phyloP scores from a whole-genome alignment of 345 rosid genomes.

The Bretschneidera sinensis region DNA sequence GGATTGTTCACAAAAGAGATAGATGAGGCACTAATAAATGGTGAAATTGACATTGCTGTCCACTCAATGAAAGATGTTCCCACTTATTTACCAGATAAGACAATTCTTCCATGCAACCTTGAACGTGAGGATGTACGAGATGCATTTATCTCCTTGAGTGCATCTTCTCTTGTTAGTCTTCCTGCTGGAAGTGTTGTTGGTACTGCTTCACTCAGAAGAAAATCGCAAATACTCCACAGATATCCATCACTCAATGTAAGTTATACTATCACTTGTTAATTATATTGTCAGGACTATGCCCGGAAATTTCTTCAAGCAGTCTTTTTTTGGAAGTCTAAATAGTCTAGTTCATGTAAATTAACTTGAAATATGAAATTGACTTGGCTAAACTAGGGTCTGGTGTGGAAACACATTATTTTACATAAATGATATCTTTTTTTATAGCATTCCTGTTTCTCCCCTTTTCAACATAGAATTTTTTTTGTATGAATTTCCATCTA shows the following conservation, averaged over 20 bases:
- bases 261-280: neutral
- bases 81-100: slow-evolving; percentile 81
- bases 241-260: slow-evolving; percentile 74
- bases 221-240: slow-evolving; percentile 88
- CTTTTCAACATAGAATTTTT: no score
- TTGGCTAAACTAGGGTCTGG: neutral
- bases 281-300: neutral
- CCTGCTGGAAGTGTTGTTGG: slow-evolving; percentile 87
- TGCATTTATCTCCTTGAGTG: slow-evolving; percentile 71
- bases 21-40: slow-evolving; percentile 79
- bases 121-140: slow-evolving; percentile 94
- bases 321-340: neutral
- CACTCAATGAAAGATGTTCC: slow-evolving; percentile 99
- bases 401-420: no score
- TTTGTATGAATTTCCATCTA: no score
- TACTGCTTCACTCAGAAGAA: slow-evolving; percentile 95
- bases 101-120: slow-evolving; percentile 83
- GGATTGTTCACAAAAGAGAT: slow-evolving; percentile 96
- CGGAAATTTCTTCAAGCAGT: neutral
- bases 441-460: neutral
- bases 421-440: neutral
- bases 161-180: slow-evolving; percentile 68
- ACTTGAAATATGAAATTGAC: neutral
- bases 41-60: slow-evolving; percentile 94
- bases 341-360: neutral